phyloP scores from a whole-genome alignment of 208 protist species.

The Naegleria gruberi region DNA sequence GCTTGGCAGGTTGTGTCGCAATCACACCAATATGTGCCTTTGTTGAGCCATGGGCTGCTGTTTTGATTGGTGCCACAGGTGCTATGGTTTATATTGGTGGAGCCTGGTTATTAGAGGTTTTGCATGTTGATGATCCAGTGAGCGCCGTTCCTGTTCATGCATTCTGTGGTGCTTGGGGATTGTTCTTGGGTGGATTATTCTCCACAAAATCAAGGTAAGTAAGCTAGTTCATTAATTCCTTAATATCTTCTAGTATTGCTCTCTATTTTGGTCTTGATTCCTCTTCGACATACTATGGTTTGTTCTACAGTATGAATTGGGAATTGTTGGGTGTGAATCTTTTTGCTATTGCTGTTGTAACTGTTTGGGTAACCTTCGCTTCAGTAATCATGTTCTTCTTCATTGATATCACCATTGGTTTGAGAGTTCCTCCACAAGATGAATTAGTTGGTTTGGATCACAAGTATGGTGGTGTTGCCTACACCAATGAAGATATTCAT shows the following conservation, averaged over 20 bases:
- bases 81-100: constrained; percentile 20
- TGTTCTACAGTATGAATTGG: background rate
- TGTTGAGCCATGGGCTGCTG: constrained; percentile 29
- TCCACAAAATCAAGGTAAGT: background rate
- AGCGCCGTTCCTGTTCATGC: constrained; percentile 35
- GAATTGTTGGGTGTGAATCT: background rate
- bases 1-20: constrained; percentile 35
- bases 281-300: background rate
- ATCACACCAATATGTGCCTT: constrained; percentile 32
- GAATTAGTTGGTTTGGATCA: background rate
- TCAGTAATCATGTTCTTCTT: background rate
- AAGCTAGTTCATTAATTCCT: no score
- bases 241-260: background rate
- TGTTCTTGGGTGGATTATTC: background rate
- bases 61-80: constrained; percentile 34
- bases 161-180: background rate
- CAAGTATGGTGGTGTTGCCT: background rate
- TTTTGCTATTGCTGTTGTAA: background rate
- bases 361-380: background rate
- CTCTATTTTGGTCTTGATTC: background rate
- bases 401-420: background rate
- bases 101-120: constrained; percentile 37
- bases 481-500: background rate
- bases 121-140: constrained; percentile 53
- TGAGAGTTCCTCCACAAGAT: background rate